Base-by-base conservation (phyloP, 495 filamentous ascomycete species). In the Aspergillus carlsbadensis region DNA sequence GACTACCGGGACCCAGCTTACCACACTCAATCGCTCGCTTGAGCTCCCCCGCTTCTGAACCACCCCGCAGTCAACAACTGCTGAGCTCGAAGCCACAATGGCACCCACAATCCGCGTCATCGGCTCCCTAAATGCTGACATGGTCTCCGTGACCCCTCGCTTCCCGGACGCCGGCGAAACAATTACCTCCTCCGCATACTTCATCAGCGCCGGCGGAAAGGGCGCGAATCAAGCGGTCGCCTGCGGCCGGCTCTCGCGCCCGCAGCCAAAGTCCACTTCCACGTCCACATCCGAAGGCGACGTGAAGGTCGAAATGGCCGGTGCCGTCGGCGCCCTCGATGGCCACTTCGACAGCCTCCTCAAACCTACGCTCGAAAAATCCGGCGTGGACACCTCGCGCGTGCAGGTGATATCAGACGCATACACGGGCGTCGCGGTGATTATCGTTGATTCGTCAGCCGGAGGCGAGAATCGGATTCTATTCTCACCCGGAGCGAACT, bases 211-310 rank as follows among this genome's bases (percentile, higher is more conserved):
- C 13, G 94, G 94, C 52, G 94, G 94, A 39, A 98, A 98, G 74
- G 94, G 94, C 57, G 91, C 91, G 33, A 98, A 98, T 77, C 94
- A 98, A 74, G 91, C 91, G 42, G 89, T 96, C 39, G 93, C 93
- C 6, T 84, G 81, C 63, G 81, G 80, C 0, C 80, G 88, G 1
- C 73, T 89, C 10, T 86, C 83, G 0, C 81, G 85, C 55, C 54
- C 65, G 8, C 60, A 65, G n/a, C 66, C 59, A n/a, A 45, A 41
- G 6, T 48, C 59, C 14, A 49, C 61, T 6, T 48, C 64, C 14
- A 39, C 66, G 7, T 52, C 58, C 26, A 58, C 71, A 13, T n/a
- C 44, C n/a, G 6, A 33, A 47, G 72, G 70, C 22, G 70, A 76
- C 14, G 82, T 90, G 3, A 65, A 71, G 5, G 85, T 96, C 21